Conservation (phyloP, 768 basidiomycete species). For the Xerocomellus dryophilus region DNA sequence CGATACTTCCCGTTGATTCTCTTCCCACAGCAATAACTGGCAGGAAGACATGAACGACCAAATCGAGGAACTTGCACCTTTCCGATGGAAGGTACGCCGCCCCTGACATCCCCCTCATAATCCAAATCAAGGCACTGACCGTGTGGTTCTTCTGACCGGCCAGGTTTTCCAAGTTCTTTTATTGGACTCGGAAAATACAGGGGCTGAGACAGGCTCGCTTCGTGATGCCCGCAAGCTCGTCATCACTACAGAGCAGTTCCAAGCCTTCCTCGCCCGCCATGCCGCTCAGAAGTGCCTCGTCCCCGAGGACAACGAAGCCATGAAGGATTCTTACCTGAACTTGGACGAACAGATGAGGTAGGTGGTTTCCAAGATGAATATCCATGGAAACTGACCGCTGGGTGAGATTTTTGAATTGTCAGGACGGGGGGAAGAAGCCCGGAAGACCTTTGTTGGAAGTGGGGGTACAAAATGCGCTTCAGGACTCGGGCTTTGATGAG, state of each 20-base stretch:
- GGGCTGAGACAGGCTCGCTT: conserved; percentile 28
- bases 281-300: conserved; percentile 31
- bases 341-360: conserved; percentile 41
- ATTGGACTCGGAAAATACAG: conserved; percentile 37
- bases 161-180: conserved; percentile 38
- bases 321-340: conserved; percentile 40
- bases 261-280: conserved; percentile 37
- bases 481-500: conserved; percentile 36
- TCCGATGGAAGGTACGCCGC: conserved; percentile 38
- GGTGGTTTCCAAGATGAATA: not conserved
- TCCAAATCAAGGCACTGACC: not conserved
- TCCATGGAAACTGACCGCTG: not conserved
- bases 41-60: conserved; percentile 41
- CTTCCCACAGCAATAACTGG: conserved; percentile 33
- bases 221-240: conserved; percentile 35
- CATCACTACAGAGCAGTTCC: conserved; percentile 36
- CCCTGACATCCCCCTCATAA: not conserved
- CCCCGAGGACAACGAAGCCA: conserved; percentile 38
- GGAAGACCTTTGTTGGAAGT: conserved; percentile 31
- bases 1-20: not conserved
- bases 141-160: not conserved
- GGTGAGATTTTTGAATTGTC: conserved; percentile 35
- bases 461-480: conserved; percentile 32
- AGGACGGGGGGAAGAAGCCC: conserved; percentile 32
- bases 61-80: conserved; percentile 33